A percentile compares a stretch with the other conserved stretches of the same genome.
Conservation (phyloP, 208 protist genomes). For the Naegleria lovaniensis region DNA sequence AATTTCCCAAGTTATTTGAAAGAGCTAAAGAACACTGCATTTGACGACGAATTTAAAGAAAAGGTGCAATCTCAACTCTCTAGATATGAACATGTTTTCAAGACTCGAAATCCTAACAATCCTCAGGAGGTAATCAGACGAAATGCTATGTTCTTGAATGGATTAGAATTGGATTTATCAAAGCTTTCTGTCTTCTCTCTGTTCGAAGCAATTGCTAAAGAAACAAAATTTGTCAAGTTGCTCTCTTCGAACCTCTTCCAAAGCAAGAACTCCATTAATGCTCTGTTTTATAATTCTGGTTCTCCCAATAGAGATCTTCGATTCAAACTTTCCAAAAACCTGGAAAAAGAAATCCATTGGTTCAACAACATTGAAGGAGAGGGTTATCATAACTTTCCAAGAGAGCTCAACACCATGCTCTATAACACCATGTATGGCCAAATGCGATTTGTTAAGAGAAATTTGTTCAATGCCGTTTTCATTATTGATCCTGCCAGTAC, state of each 20-base stretch:
- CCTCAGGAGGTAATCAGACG: slow-evolving; percentile 6
- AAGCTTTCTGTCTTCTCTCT: neutral
- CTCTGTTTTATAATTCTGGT: neutral
- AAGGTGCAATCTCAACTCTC: neutral
- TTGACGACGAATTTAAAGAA: neutral
- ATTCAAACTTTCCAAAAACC: neutral
- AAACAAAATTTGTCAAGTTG: neutral
- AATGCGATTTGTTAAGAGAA: slow-evolving; percentile 20
- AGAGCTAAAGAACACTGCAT: neutral
- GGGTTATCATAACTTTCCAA: neutral
- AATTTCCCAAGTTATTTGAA: slow-evolving; percentile 6
- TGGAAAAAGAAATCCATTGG: neutral
- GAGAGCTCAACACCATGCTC: neutral
- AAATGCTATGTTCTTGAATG: slow-evolving; percentile 16
- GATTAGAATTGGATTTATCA: neutral
- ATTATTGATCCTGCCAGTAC: neutral
- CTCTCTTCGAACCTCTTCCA: neutral
- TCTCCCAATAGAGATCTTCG: neutral
- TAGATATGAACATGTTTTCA: neutral
- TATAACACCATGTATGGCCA: neutral
- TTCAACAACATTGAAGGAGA: slow-evolving; percentile 24
- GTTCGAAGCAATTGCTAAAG: neutral
- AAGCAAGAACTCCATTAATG: neutral
- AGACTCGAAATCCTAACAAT: slow-evolving; percentile 2
- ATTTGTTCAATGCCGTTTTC: neutral